Base-by-base conservation (phyloP, 2,329 filamentous ascomycete species). In the Botrytis elliptica region DNA sequence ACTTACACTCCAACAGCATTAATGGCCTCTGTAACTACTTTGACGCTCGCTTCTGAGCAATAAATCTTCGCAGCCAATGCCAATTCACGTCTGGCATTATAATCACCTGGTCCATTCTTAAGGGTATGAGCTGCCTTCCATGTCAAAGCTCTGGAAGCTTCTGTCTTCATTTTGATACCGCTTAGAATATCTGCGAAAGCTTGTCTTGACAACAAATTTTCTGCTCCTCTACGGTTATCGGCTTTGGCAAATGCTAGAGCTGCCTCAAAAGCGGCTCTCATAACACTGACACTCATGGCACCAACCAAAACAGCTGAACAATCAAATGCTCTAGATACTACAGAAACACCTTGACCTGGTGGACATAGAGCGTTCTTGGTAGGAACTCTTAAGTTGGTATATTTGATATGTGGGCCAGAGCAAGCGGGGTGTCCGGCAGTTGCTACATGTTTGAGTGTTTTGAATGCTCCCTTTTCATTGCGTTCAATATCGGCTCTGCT, bases 201-300 rank as follows among this genome's bases (percentile, higher is more conserved):
- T 76, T 89, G 87, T 25, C 84, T 82, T 74, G 85, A 80, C 10
- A 88, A 78, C 57, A 89, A 81, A 0, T 83, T 81, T 42, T 83
- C 81, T 1, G 80, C 83, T 3, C 86, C 86, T 25, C 85, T 82
- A 1, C 87, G 81, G 2, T 79, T 76, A n/a, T 88, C 84, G 0
- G 71, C 70, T 76, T 85, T 87, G 3, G 85, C 85, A 75, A 88
- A 89, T 1, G 77, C 76, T 1, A 89, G 79, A 2, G 86, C 86
- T 0, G 83, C 83, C 22, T 88, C 86, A 75, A 89, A 89, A 0
- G 84, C 83, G 0, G 85, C 83, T 0, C 87, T 83, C 85, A 88
- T 87, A 59, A 89, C 80, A 3, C 86, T 86, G 0, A 86, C 85
- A 16, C 82, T 82, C 84, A 89, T 88, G 3, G 87, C 86, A 2